These are phyloP conservation scores for Stereocaulon alpinum DNA, from an alignment of 495 filamentous ascomycete genomes.

Conservation along the genomic window DNA sequence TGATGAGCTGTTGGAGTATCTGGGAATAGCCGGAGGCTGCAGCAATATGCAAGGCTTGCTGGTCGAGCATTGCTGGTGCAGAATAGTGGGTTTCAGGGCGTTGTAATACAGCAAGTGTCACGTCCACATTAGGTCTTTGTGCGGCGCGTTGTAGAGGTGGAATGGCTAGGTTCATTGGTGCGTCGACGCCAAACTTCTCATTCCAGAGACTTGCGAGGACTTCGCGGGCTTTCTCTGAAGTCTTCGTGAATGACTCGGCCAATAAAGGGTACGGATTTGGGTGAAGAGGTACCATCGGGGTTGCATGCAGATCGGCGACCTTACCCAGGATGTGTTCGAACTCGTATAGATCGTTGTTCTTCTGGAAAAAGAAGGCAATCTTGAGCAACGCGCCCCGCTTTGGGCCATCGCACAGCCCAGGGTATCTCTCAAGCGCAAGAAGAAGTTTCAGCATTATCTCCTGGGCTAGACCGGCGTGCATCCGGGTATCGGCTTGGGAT, in stretches of 20 bases:
- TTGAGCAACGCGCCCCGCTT: background rate
- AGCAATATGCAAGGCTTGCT: background rate
- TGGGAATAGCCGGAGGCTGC: background rate
- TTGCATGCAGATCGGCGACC: background rate
- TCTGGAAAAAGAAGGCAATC: slow-evolving; percentile 2
- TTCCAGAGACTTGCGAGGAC: background rate
- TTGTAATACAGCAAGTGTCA: background rate
- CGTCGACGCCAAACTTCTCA: slow-evolving; percentile 1
- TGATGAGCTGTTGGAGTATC: background rate
- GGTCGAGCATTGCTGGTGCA: slow-evolving; percentile 1
- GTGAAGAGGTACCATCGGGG: background rate
- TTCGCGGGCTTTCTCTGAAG: background rate
- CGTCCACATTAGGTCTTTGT: background rate
- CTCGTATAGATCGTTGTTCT: background rate
- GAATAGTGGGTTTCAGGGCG: background rate
- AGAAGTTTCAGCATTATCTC: slow-evolving; percentile 4
- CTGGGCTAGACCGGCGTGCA: background rate
- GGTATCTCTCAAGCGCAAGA: slow-evolving; percentile 3
- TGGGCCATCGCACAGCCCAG: background rate
- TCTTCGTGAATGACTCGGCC: slow-evolving; percentile 2
- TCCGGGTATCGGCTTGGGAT: background rate
- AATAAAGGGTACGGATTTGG: background rate
- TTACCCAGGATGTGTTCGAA: background rate
- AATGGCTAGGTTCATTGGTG: background rate
- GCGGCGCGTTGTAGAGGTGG: slow-evolving; percentile 5